Conservation (phyloP, 371 early-diverging fungal genomes). For the Mortierella sp. region DNA sequence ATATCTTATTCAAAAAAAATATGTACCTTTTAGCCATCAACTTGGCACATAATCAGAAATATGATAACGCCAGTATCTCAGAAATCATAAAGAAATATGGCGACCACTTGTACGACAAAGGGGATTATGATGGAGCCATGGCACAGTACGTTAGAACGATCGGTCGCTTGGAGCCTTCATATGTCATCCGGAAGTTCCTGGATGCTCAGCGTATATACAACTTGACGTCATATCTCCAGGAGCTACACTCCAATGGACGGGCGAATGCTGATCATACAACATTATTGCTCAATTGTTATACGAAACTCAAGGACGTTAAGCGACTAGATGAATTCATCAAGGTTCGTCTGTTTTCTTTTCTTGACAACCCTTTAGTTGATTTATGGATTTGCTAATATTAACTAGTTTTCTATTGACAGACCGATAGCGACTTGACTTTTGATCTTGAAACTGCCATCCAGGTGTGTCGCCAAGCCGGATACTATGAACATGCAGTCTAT, state of each 20-base stretch:
- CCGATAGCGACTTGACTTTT: constrained; percentile 79
- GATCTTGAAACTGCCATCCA: constrained; percentile 95
- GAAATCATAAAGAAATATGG: constrained; percentile 95
- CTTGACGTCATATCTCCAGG: constrained; percentile 90
- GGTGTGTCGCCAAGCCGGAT: constrained; percentile 93
- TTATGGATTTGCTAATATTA: background rate
- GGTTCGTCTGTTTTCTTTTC: constrained; percentile 38
- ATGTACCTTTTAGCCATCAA: constrained; percentile 90
- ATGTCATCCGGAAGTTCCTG: constrained; percentile 95
- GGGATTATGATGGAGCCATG: constrained; percentile 93
- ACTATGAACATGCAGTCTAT: constrained; percentile 88
- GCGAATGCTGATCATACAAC: constrained; percentile 96
- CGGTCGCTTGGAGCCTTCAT: constrained; percentile 94
- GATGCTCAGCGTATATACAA: constrained; percentile 94
- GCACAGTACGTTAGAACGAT: constrained; percentile 92
- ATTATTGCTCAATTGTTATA: constrained; percentile 95
- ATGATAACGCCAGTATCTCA: constrained; percentile 79
- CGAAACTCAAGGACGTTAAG: constrained; percentile 90
- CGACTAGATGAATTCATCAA: constrained; percentile 89
- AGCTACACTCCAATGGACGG: constrained; percentile 84
- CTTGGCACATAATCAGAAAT: constrained; percentile 80
- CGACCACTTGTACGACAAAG: constrained; percentile 90
- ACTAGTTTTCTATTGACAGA: constrained; percentile 54
- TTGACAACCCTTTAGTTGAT: background rate
- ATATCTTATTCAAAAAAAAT: constrained; percentile 88